A percentile compares a stretch with the other conserved stretches of the same genome.
Evolutionary conservation across 2,329 filamentous ascomycete genomes (phyloP).

Genomic region (Calonectria montana): DNA sequence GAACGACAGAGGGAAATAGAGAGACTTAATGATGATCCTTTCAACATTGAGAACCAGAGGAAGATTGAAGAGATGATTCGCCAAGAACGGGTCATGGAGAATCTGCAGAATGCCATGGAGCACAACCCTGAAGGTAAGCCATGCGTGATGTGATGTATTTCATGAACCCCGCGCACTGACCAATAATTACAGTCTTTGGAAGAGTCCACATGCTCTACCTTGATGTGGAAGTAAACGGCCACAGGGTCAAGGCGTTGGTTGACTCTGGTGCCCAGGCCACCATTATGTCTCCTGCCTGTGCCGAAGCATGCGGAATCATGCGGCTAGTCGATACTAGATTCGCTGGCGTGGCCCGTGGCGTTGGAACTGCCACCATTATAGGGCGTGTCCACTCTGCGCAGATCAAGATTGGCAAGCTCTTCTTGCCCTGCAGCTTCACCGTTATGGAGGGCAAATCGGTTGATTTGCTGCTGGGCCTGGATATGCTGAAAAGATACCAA

Average conservation of each 20-base stretch:
- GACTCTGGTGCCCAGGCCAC: slow-evolving; percentile 98
- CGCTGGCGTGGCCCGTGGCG: slow-evolving; percentile 90
- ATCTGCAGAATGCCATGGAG: slow-evolving; percentile 95
- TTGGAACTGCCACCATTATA: slow-evolving; percentile 93
- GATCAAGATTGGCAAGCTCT: slow-evolving; percentile 90
- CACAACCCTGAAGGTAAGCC: slow-evolving; percentile 92
- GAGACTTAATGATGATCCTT: slow-evolving; percentile 90
- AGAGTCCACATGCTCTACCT: slow-evolving; percentile 97
- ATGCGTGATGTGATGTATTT: background rate
- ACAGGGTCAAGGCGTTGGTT: slow-evolving; percentile 93
- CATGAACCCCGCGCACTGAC: slow-evolving; percentile 21
- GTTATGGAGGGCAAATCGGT: slow-evolving; percentile 99
- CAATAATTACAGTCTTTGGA: slow-evolving; percentile 77
- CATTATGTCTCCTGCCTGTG: slow-evolving; percentile 96
- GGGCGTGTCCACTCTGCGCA: slow-evolving; percentile 95
- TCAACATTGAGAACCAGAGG: slow-evolving; percentile 89
- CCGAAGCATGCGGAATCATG: slow-evolving; percentile 95
- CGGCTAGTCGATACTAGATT: slow-evolving; percentile 93
- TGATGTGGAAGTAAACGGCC: slow-evolving; percentile 92
- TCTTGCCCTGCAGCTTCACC: slow-evolving; percentile 94
- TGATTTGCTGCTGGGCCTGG: slow-evolving; percentile 89
- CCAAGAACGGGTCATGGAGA: slow-evolving; percentile 93
- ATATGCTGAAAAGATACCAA: slow-evolving; percentile 97
- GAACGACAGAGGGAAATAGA: slow-evolving; percentile 87
- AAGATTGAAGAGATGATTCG: slow-evolving; percentile 98